Base-by-base conservation (phyloP, 306 rosid species). In the Cucurbita ficifolia region DNA sequence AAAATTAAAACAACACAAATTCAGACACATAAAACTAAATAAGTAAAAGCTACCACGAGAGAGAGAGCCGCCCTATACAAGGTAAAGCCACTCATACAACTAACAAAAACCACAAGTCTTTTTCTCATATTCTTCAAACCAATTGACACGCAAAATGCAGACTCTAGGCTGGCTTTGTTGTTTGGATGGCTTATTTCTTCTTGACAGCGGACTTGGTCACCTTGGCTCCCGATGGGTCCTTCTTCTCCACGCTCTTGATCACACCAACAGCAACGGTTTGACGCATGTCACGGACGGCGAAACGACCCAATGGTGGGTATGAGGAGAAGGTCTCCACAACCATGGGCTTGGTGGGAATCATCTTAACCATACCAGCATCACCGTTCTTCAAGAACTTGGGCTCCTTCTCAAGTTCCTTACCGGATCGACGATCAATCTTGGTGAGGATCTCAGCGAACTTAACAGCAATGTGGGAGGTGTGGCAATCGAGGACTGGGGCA, bases 381-480 rank as follows among this genome's bases (percentile, higher is more conserved):
- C 80, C 80, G 1, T 76, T 76, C 75, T 76, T 76, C 80, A 76
- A 68, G 53, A 76, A 68, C 48, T 75, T 60, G 49, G 78, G 78
- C 60, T 75, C 77, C 77, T 58, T 75, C 58, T 75, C 70, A 0
- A 60, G 58, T 1, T 75, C 78, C 72, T 59, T 75, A 75, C 72
- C 78, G 39, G 87, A 85, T 56, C 84, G 80, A 70, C 87, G 79
- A 78, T 85, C 89, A 0, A 85, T 85, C 83, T 85, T 85, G 73
- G 87, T 85, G 19, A 76, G 4, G 12, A 85, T 46, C 16, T 85
- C 86, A 14, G 82, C 73, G 18, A 85, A 82, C 82, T 85, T 83
- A 1, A 85, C 87, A 2, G 89, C 89, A 81, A 85, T 85, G 85
- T 83, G 88, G 4, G 81, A 85, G 4, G 89, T 85, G 89, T 85